phyloP scores from a whole-genome alignment of 768 basidiomycete genomes.

The Trametes elegans region DNA sequence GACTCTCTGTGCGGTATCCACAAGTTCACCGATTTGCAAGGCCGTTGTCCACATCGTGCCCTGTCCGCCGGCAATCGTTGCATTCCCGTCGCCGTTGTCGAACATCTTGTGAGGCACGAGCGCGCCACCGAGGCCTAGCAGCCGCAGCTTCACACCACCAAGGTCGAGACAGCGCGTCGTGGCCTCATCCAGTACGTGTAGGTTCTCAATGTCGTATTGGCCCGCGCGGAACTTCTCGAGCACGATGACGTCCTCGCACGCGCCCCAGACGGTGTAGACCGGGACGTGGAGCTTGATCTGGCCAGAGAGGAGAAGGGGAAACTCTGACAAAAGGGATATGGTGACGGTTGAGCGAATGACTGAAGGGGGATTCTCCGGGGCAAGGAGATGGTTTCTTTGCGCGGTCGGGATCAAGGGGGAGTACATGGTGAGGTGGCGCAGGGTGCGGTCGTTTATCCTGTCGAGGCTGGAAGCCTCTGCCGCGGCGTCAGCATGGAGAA shows the following conservation, averaged over 20 bases:
- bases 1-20: slow-evolving; percentile 94
- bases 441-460: slow-evolving; percentile 91
- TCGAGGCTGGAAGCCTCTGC: slow-evolving; percentile 78
- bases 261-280: slow-evolving; percentile 95
- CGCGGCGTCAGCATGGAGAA: slow-evolving; percentile 3
- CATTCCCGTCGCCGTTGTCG: slow-evolving; percentile 89
- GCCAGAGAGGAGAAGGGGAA: slow-evolving; percentile 86
- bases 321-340: slow-evolving; percentile 86
- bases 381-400: slow-evolving; percentile 76
- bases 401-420: slow-evolving; percentile 88
- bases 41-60: slow-evolving; percentile 99
- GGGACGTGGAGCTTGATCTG: slow-evolving; percentile 90
- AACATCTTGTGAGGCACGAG: slow-evolving; percentile 94
- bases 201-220: slow-evolving; percentile 81
- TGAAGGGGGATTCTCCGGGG: slow-evolving; percentile 64
- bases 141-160: slow-evolving; percentile 88
- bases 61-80: slow-evolving; percentile 97
- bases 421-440: slow-evolving; percentile 95
- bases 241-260: slow-evolving; percentile 92
- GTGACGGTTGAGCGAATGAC: slow-evolving; percentile 71
- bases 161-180: slow-evolving; percentile 91
- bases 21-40: slow-evolving; percentile 95
- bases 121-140: slow-evolving; percentile 96
- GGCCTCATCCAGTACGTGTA: slow-evolving; percentile 92
- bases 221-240: slow-evolving; percentile 90